Conservation (phyloP, 169 alveolate species). For the Cyclospora cayetanensis region DNA sequence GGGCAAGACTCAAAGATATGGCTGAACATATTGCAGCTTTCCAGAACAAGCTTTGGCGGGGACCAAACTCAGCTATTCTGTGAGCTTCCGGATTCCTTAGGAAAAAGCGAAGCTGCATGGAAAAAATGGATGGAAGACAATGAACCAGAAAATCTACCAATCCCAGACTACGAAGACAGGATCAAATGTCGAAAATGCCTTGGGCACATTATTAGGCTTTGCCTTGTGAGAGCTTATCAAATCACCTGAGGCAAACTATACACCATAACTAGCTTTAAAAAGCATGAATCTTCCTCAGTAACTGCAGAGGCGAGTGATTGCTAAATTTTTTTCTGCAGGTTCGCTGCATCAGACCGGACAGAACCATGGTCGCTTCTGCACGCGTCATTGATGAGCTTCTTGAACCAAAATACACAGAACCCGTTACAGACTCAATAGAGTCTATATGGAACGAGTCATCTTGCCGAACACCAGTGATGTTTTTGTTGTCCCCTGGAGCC, state of each 20-base stretch:
- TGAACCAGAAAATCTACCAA: constrained; percentile 92
- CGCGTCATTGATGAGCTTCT: constrained; percentile 87
- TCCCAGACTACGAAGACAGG: constrained; percentile 94
- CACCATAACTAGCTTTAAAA: background rate
- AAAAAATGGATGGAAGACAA: constrained; percentile 90
- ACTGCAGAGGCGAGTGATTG: background rate
- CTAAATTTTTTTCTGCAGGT: constrained; percentile 69
- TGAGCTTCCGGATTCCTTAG: constrained; percentile 90
- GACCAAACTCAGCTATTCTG: constrained; percentile 90
- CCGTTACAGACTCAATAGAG: constrained; percentile 93
- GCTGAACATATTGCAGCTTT: constrained; percentile 92
- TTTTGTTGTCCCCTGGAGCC: constrained; percentile 93
- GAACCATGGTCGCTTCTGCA: constrained; percentile 92
- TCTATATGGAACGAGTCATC: constrained; percentile 88
- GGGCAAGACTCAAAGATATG: constrained; percentile 89
- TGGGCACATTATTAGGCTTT: constrained; percentile 91
- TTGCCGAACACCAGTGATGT: constrained; percentile 90
- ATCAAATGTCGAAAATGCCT: constrained; percentile 88
- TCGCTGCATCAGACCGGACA: constrained; percentile 94
- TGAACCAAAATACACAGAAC: constrained; percentile 89
- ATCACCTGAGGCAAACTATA: no score
- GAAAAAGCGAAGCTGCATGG: constrained; percentile 90
- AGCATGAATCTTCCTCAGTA: background rate
- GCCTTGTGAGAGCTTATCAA: constrained; percentile 82
- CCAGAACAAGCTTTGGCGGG: constrained; percentile 92